Conservation (phyloP, 805 yeast species). For the Ogataea paradorogensis region DNA sequence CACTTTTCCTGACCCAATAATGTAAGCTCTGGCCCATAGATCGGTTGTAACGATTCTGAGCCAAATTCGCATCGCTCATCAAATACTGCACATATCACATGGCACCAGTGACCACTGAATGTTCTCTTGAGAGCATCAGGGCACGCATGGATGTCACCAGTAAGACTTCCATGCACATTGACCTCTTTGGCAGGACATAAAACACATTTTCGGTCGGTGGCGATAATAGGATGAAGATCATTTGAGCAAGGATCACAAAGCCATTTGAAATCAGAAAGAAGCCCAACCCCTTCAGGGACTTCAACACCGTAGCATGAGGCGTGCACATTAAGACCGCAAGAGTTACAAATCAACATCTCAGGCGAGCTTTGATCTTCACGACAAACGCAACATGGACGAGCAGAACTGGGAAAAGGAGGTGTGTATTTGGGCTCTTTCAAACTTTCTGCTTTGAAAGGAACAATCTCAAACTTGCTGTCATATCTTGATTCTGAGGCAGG, state of each 20-base stretch:
- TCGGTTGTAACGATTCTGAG: slow-evolving; percentile 43
- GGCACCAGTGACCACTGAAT: slow-evolving; percentile 69
- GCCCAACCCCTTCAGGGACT: slow-evolving; percentile 8
- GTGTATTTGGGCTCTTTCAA: slow-evolving; percentile 2
- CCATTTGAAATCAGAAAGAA: slow-evolving; percentile 50
- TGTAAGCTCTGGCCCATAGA: slow-evolving; percentile 36
- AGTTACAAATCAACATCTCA: slow-evolving; percentile 51
- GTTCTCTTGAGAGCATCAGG: slow-evolving; percentile 76
- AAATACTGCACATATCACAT: slow-evolving; percentile 67
- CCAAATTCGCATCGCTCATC: slow-evolving; percentile 44
- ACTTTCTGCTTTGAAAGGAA: slow-evolving; percentile 17
- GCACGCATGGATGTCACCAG: slow-evolving; percentile 38
- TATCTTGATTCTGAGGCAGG: slow-evolving; percentile 16
- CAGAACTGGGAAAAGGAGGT: slow-evolving; percentile 22
- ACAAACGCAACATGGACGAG: slow-evolving; percentile 58
- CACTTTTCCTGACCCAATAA: slow-evolving; percentile 38
- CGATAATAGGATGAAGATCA: slow-evolving; percentile 56
- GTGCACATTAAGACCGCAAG: slow-evolving; percentile 73
- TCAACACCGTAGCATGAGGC: slow-evolving; percentile 62
- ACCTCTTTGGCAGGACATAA: slow-evolving; percentile 59
- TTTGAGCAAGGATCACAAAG: slow-evolving; percentile 77
- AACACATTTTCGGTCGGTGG: slow-evolving; percentile 58
- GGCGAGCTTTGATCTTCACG: slow-evolving; percentile 32
- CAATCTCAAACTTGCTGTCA: slow-evolving; percentile 25
- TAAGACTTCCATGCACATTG: slow-evolving; percentile 43